Evolutionary conservation across 331 rosid species (phyloP).

Genomic region (Malus hybrid): DNA sequence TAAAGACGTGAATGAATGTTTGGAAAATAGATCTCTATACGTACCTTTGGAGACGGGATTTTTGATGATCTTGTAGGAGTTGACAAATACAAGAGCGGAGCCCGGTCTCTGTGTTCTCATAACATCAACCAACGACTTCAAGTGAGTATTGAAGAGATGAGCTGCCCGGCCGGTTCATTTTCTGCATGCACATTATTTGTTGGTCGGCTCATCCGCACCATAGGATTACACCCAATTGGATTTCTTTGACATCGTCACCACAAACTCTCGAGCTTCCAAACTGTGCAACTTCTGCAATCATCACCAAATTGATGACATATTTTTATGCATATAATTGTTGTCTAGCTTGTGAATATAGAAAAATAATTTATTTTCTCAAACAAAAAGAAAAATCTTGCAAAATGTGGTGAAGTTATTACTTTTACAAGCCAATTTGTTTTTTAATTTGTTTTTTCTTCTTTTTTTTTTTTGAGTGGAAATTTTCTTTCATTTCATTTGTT

Average conservation of each 20-base stretch:
- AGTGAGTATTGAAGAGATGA: slow-evolving; percentile 26
- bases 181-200: slow-evolving; percentile 14
- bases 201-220: slow-evolving; percentile 3
- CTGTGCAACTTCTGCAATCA: slow-evolving; percentile 29
- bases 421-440: too few relatives aligned
- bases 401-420: too few relatives aligned
- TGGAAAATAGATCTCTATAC: not conserved
- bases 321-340: too few relatives aligned
- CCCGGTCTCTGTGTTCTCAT: slow-evolving; percentile 15
- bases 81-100: slow-evolving; percentile 26
- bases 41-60: slow-evolving; percentile 25
- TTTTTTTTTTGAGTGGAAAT: too few relatives aligned
- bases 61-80: slow-evolving; percentile 33
- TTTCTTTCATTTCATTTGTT: too few relatives aligned
- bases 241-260: slow-evolving; percentile 27
- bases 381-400: too few relatives aligned
- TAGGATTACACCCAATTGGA: slow-evolving; percentile 44
- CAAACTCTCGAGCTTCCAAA: slow-evolving; percentile 34
- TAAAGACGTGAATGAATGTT: not conserved
- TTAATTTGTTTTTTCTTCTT: too few relatives aligned
- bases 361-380: too few relatives aligned
- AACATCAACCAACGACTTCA: slow-evolving; percentile 26
- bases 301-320: not conserved
- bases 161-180: slow-evolving; percentile 25
- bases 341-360: too few relatives aligned